Base-by-base conservation (phyloP, 2,329 filamentous ascomycete genomes). In the Talaromyces albobiverticillius region DNA sequence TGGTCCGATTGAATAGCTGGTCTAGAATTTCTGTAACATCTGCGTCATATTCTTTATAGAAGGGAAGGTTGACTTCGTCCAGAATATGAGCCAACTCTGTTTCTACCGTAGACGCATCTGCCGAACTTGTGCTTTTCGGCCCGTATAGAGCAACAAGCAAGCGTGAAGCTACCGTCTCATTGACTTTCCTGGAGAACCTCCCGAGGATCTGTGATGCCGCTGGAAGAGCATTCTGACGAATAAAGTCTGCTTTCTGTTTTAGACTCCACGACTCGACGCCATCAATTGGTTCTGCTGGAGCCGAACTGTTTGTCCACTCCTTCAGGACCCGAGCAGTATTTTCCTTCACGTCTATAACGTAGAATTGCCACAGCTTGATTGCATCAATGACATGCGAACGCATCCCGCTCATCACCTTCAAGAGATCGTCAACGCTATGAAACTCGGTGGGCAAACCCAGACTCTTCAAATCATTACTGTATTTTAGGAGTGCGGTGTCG, bases 331-430 rank as follows among this genome's bases (percentile, higher is more conserved):
- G 82, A 59, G 87, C 80, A 4, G 84, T 80, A 66, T 93, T 84
- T 26, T 82, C 78, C 54, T 93, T 84, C 3, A 94, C 85, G 64
- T 97, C 84, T 54, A 95, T 76, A 14, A 88, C 85, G 67, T 96
- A 99, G 75, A 87, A 99, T 68, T 99, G 89, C 94, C 94, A 99
- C 1, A 99, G 80, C 46, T 86, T 86, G 57, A 93, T 83, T 38
- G 83, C 81, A 23, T 83, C 82, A 65, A 99, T 83, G 32, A 94
- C 90, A 51, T 91, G 82, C 18, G 83, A 83, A 71, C 94, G 95
- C 64, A 95, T 82, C 8, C 83, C 89, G 26, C 90, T 85, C 86
- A 96, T 95, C 56, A 97, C 84, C 59, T 82, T 81, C 23, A 89
- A 67, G 3, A 99, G 75, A 64, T 97, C 93, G 43, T 88, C 85